phyloP scores from a whole-genome alignment of 2,329 filamentous ascomycete genomes.

The Cladorrhinum sp. region DNA sequence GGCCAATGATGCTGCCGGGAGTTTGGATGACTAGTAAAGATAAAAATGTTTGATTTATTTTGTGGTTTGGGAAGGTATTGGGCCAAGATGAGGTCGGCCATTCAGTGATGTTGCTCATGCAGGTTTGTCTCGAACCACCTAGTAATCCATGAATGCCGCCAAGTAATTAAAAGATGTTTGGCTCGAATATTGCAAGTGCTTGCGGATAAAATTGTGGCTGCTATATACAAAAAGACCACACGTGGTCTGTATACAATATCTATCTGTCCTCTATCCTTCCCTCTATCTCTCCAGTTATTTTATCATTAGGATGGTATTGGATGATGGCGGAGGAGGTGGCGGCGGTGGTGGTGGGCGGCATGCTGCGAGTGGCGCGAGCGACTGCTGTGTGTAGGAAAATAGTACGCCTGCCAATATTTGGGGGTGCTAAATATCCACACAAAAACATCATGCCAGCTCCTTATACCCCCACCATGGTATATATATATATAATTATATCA shows the following conservation, averaged over 20 bases:
- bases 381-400: not conserved
- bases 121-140: too few relatives aligned
- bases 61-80: too few relatives aligned
- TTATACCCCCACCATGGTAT: not conserved
- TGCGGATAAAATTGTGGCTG: not conserved
- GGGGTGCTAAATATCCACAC: not conserved
- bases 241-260: not conserved
- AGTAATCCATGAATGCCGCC: too few relatives aligned
- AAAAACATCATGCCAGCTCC: not conserved
- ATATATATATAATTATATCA: not conserved
- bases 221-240: not conserved
- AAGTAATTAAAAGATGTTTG: not conserved
- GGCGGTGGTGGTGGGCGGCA: not conserved
- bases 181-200: not conserved
- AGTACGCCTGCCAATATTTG: not conserved
- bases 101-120: too few relatives aligned
- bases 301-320: not conserved
- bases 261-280: not conserved
- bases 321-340: not conserved
- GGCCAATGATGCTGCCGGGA: too few relatives aligned
- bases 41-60: too few relatives aligned
- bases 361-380: not conserved
- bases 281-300: not conserved
- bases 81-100: too few relatives aligned
- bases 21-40: too few relatives aligned